Evolutionary conservation across 257 asterid species (phyloP).

Genomic region (Rehmannia glutinosa): DNA sequence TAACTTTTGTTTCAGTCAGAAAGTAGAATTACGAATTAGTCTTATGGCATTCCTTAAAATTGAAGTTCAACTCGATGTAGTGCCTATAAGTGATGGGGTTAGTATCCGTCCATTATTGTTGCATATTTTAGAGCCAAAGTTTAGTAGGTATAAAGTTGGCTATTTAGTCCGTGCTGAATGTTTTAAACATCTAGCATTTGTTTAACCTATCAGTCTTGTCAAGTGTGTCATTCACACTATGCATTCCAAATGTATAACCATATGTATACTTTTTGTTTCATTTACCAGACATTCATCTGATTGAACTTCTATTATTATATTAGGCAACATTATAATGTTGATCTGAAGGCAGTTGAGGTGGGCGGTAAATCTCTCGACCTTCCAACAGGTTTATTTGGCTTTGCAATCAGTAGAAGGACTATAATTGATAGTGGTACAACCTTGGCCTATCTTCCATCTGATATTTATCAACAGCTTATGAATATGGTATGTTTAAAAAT

Average conservation of each 20-base stretch:
- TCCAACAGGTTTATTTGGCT: constrained; percentile 36
- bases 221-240: background rate
- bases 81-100: too few species aligned
- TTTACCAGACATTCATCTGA: constrained; percentile 7
- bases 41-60: too few species aligned
- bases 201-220: background rate
- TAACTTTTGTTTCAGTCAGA: too few species aligned
- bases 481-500: constrained; percentile 29
- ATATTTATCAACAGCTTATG: constrained; percentile 36
- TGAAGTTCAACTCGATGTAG: too few species aligned
- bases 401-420: constrained; percentile 30
- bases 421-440: constrained; percentile 73
- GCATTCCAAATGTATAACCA: background rate
- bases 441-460: constrained; percentile 57
- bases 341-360: constrained; percentile 49
- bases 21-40: too few species aligned
- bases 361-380: constrained; percentile 41
- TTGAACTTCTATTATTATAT: constrained; percentile 17
- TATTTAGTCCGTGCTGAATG: background rate
- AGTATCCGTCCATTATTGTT: too few species aligned
- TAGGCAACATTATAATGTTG: constrained; percentile 61
- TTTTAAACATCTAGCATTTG: background rate
- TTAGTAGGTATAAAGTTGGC: background rate
- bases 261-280: background rate
- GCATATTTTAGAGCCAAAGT: too few species aligned